A percentile compares a stretch with the other conserved stretches of the same genome.
Evolutionary conservation across 768 basidiomycete species (phyloP).

Genomic region (Amanita pseudoporphyria): DNA sequence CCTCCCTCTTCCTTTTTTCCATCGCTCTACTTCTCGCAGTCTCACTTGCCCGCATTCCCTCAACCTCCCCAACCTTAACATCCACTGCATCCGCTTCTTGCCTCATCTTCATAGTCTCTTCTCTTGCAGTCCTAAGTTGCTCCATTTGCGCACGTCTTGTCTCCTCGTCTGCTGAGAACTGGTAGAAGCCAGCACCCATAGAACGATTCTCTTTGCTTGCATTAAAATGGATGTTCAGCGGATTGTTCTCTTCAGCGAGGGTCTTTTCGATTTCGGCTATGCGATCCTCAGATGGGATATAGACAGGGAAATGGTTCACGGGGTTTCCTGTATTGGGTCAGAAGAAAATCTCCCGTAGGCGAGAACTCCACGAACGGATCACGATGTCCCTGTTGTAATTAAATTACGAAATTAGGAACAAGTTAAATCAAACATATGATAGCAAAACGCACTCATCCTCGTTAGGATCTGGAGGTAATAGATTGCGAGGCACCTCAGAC

Average conservation of each 20-base stretch:
- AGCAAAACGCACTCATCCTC: constrained; percentile 44
- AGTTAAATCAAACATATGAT: constrained; percentile 5
- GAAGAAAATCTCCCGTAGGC: background rate
- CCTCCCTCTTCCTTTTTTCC: constrained; percentile 67
- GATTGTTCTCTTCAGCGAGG: constrained; percentile 61
- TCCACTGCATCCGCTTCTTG: constrained; percentile 54
- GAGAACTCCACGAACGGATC: constrained; percentile 33
- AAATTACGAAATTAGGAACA: constrained; percentile 3
- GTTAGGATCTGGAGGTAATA: constrained; percentile 38
- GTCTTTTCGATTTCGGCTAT: constrained; percentile 65
- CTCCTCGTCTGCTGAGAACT: constrained; percentile 83
- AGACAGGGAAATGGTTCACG: constrained; percentile 78
- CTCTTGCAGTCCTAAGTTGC: constrained; percentile 54
- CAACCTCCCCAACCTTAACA: constrained; percentile 58
- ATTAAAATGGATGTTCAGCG: constrained; percentile 74
- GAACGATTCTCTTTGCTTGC: constrained; percentile 73
- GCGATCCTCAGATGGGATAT: constrained; percentile 75
- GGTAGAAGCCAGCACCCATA: constrained; percentile 87
- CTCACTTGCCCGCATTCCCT: constrained; percentile 53
- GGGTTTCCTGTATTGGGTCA: constrained; percentile 52
- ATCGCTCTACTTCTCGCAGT: constrained; percentile 41
- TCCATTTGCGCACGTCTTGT: constrained; percentile 75
- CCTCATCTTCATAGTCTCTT: constrained; percentile 60
- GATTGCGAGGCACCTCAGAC: constrained; percentile 70
- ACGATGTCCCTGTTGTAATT: constrained; percentile 52